Conservation (phyloP, 805 yeast species). For the Teunomyces aglyptinius region DNA sequence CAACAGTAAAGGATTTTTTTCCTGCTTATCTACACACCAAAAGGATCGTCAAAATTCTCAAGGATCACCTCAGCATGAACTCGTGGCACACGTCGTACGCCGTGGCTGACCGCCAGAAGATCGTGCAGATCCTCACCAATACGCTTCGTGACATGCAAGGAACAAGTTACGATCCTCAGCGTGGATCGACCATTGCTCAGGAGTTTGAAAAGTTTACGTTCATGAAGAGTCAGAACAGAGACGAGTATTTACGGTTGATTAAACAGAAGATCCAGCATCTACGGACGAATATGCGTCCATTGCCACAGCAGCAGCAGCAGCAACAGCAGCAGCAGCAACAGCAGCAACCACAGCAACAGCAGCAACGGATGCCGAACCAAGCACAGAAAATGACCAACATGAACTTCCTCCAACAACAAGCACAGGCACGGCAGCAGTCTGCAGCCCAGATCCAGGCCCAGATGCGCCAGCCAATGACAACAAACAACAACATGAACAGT, state of each 20-base stretch:
- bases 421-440: conserved; percentile 51
- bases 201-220: conserved; percentile 70
- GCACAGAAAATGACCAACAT: conserved; percentile 17
- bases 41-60: conserved; percentile 1
- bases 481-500: conserved; percentile 10
- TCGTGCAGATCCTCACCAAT: conserved; percentile 36
- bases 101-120: conserved; percentile 37
- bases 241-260: conserved; percentile 50
- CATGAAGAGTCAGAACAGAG: conserved; percentile 54
- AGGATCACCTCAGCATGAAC: conserved; percentile 15
- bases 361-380: conserved; percentile 6
- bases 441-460: conserved; percentile 43
- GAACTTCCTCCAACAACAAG: conserved; percentile 42
- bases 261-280: conserved; percentile 39
- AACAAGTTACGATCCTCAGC: conserved; percentile 31
- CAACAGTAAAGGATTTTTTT: too few relatives aligned
- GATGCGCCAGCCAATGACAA: conserved; percentile 13
- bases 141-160: conserved; percentile 38
- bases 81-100: conserved; percentile 26
- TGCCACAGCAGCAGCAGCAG: conserved; percentile 13
- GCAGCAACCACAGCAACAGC: conserved; percentile 19
- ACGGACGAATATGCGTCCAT: conserved; percentile 15
- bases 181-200: conserved; percentile 51
- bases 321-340: conserved; percentile 18
- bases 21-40: background rate